Conservation (phyloP, 495 filamentous ascomycete genomes). For the Choiromyces venosus region DNA sequence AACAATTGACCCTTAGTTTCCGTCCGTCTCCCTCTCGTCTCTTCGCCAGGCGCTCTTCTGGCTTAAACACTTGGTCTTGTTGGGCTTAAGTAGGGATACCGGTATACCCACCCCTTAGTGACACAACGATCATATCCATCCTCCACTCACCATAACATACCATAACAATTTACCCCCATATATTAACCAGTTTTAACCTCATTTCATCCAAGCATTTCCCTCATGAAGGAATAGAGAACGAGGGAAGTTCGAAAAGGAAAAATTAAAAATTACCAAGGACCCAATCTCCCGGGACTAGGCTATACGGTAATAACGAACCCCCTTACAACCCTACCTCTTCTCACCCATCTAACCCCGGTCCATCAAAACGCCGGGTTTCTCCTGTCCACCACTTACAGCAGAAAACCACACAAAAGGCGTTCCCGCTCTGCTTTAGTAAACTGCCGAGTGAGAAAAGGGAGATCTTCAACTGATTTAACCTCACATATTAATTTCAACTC, state of each 20-base stretch:
- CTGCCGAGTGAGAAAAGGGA: constrained; percentile 19
- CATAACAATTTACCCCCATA: neutral
- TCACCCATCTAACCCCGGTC: constrained; percentile 12
- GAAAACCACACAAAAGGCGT: constrained; percentile 18
- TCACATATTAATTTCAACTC: neutral
- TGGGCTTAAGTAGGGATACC: constrained; percentile 9
- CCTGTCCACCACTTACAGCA: constrained; percentile 8
- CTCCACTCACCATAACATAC: neutral
- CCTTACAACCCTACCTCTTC: neutral
- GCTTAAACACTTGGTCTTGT: constrained; percentile 29
- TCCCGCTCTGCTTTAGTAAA: constrained; percentile 22
- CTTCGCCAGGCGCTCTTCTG: constrained; percentile 15
- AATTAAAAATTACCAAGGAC: constrained; percentile 24
- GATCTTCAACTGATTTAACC: constrained; percentile 10
- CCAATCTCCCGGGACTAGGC: constrained; percentile 39
- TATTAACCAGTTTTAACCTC: neutral
- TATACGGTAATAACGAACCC: constrained; percentile 1
- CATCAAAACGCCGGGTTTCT: constrained; percentile 28
- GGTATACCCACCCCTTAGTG: constrained; percentile 22
- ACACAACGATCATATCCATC: constrained; percentile 6
- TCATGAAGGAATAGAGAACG: neutral
- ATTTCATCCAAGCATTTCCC: neutral
- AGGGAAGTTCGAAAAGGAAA: neutral
- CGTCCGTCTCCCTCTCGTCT: constrained; percentile 11
- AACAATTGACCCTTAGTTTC: neutral